Percentiles rank a stretch among this genome's conserved stretches.
phyloP scores from a whole-genome alignment of 164 flowering plant genomes.

The Berberis vulgaris region DNA sequence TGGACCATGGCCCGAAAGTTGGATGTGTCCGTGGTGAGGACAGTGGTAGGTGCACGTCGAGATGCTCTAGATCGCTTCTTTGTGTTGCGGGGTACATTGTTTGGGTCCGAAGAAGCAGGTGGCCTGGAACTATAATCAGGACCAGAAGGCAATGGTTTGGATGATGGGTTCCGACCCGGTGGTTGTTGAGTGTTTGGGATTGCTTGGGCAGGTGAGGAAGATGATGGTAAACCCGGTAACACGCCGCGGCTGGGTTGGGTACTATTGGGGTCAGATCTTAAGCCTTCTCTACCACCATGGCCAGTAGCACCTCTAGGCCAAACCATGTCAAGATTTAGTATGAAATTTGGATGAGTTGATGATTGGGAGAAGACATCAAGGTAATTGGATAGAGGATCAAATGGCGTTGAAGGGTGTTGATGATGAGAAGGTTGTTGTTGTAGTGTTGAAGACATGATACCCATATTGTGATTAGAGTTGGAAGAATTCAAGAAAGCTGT shows the following conservation, averaged over 20 bases:
- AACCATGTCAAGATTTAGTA: slow-evolving; percentile 26
- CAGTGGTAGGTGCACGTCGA: slow-evolving; percentile 69
- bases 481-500: slow-evolving; percentile 28
- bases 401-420: slow-evolving; percentile 13
- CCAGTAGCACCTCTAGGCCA: slow-evolving; percentile 25
- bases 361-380: slow-evolving; percentile 17
- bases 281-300: background rate
- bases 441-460: too few species aligned
- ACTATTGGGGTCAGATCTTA: slow-evolving; percentile 26
- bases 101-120: slow-evolving; percentile 8
- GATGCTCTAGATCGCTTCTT: slow-evolving; percentile 71
- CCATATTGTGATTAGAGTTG: background rate
- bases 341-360: slow-evolving; percentile 10
- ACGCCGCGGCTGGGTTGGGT: background rate
- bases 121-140: background rate
- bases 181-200: too few species aligned
- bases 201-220: too few species aligned
- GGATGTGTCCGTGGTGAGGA: slow-evolving; percentile 68
- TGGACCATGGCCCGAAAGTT: slow-evolving; percentile 82
- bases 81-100: slow-evolving; percentile 19
- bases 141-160: too few species aligned
- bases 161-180: too few species aligned
- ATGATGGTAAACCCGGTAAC: too few species aligned
- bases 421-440: background rate
- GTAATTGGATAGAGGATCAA: slow-evolving; percentile 30